Conservation (phyloP, 1,284 basidiomycete species). For the Mycena sp. region DNA sequence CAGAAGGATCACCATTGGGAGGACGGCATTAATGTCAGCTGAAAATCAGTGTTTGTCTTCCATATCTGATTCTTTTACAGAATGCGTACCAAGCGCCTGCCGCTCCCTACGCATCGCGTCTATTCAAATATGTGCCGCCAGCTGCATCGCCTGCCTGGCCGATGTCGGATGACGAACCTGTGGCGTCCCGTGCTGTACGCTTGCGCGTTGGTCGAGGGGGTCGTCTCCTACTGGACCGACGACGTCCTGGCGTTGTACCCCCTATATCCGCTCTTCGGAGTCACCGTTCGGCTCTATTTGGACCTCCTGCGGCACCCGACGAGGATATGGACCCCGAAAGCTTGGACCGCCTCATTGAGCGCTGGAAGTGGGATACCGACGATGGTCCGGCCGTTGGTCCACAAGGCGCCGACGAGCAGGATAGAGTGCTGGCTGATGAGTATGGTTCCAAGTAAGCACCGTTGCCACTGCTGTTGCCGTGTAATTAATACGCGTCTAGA, state of each 20-base stretch:
- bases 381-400: constrained; percentile 65
- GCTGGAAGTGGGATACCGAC: constrained; percentile 77
- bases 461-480: neutral
- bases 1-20: constrained; percentile 88
- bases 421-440: constrained; percentile 75
- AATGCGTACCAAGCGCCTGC: constrained; percentile 68
- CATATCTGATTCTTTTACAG: constrained; percentile 44
- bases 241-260: constrained; percentile 46
- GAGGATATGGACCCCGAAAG: constrained; percentile 36
- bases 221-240: constrained; percentile 81
- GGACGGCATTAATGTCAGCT: constrained; percentile 80
- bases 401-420: constrained; percentile 74
- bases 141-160: constrained; percentile 2
- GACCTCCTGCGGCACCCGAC: constrained; percentile 30
- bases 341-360: constrained; percentile 58
- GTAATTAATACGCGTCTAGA: constrained; percentile 43
- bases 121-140: constrained; percentile 67
- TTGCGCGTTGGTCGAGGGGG: constrained; percentile 86
- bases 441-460: constrained; percentile 64
- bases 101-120: constrained; percentile 57
- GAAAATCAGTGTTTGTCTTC: neutral
- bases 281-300: constrained; percentile 19
- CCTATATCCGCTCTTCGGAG: constrained; percentile 36
- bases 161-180: constrained; percentile 41
- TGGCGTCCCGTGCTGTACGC: constrained; percentile 66